These are phyloP conservation scores for Candida glucosophila DNA, from an alignment of 1,139 yeast genomes.

Conservation along the genomic window DNA sequence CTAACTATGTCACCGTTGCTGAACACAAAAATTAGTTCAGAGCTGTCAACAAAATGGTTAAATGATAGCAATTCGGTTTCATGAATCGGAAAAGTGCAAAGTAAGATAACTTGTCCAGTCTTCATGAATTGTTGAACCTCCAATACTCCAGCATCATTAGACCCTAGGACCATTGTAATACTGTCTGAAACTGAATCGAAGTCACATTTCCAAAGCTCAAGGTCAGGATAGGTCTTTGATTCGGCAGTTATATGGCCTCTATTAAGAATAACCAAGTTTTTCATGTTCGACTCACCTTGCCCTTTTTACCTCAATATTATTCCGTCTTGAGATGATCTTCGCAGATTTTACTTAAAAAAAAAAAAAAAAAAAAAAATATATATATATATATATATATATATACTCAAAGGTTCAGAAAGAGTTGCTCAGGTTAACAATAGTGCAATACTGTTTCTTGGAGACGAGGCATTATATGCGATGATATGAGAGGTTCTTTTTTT, in stretches of 20 bases:
- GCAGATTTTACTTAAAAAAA: too few species aligned
- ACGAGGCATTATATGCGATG: too few species aligned
- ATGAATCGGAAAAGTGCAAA: conserved; percentile 49
- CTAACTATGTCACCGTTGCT: conserved; percentile 62
- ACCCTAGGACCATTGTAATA: conserved; percentile 58
- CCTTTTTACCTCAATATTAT: neutral
- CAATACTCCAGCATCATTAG: conserved; percentile 47
- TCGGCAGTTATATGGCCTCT: conserved; percentile 44
- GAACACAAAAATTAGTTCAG: conserved; percentile 54
- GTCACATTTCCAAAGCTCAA: conserved; percentile 47
- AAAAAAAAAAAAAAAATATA: too few species aligned
- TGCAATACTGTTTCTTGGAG: too few species aligned
- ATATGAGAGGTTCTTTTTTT: too few species aligned
- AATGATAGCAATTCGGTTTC: conserved; percentile 33
- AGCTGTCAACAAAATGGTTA: conserved; percentile 56
- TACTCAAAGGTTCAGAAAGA: too few species aligned
- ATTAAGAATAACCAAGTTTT: conserved; percentile 50
- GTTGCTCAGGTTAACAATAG: too few species aligned
- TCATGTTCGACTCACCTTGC: conserved; percentile 29
- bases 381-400: too few species aligned
- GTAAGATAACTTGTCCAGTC: conserved; percentile 41
- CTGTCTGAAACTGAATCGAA: conserved; percentile 74
- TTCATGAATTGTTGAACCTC: conserved; percentile 48
- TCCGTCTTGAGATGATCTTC: too few species aligned
- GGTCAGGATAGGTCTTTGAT: conserved; percentile 52